Percentiles rank a stretch among this genome's conserved stretches.
Conservation (phyloP, 441 rosid genomes). For the Isatis lusitanica region DNA sequence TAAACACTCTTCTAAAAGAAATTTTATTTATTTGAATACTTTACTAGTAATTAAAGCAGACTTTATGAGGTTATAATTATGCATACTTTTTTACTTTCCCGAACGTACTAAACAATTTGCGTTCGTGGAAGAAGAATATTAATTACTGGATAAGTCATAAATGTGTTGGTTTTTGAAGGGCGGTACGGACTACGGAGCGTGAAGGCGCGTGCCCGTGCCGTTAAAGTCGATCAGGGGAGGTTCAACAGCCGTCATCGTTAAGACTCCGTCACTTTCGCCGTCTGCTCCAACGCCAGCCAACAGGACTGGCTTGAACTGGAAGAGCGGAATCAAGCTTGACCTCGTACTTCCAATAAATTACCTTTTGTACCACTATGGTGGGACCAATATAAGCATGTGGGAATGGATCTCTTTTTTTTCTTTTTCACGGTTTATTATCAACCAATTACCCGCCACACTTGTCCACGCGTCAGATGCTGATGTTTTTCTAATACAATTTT, state of each 20-base stretch:
- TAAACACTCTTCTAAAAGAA: not conserved
- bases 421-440: not conserved
- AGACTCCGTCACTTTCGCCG: conserved; percentile 56
- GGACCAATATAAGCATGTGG: conserved; percentile 39
- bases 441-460: not conserved
- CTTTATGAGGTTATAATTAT: not conserved
- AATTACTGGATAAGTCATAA: conserved; percentile 15
- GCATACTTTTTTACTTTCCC: not conserved
- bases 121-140: conserved; percentile 1
- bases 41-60: not conserved
- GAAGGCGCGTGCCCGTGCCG: conserved; percentile 42
- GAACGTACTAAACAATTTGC: conserved; percentile 1
- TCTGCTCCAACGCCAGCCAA: conserved; percentile 76
- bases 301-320: conserved; percentile 58
- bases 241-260: conserved; percentile 44
- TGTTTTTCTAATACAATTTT: no score
- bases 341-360: not conserved
- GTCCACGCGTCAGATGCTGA: not conserved
- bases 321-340: conserved; percentile 7
- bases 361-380: not conserved
- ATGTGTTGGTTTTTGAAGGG: conserved; percentile 9
- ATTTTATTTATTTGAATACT: not conserved
- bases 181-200: conserved; percentile 24
- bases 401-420: conserved; percentile 24
- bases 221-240: not conserved